Evolutionary conservation across 352 stramenopile species (phyloP).

Genomic region (Phytopythium chamaehyphon): DNA sequence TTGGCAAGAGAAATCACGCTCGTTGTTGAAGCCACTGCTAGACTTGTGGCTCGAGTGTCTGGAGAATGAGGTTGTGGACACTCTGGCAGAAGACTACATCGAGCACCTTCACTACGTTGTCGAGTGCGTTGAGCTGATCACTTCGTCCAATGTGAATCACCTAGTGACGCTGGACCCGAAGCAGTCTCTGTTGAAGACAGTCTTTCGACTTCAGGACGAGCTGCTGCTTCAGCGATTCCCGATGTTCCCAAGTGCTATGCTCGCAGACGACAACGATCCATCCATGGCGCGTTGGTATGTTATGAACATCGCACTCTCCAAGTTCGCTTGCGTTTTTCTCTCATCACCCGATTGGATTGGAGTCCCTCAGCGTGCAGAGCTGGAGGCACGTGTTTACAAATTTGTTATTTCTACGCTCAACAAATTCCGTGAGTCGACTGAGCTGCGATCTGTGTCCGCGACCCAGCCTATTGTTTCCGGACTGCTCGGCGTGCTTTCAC

Average conservation of each 20-base stretch:
- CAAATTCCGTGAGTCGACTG: conserved; percentile 59
- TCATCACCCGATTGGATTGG: conserved; percentile 8
- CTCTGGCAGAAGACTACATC: conserved; percentile 54
- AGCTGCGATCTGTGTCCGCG: conserved; percentile 46
- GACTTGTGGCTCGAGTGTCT: conserved; percentile 77
- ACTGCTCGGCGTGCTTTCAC: conserved; percentile 55
- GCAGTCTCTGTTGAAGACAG: conserved; percentile 7
- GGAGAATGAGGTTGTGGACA: conserved; percentile 44
- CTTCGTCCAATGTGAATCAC: neutral
- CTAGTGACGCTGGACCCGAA: conserved; percentile 1
- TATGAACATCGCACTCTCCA: conserved; percentile 67
- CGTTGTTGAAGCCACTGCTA: conserved; percentile 51
- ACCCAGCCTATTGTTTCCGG: conserved; percentile 59
- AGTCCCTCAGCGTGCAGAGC: conserved; percentile 7
- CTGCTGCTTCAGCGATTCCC: conserved; percentile 53
- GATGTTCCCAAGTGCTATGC: conserved; percentile 40
- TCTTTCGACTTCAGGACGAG: conserved; percentile 51
- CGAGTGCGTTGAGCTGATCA: conserved; percentile 30
- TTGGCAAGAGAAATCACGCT: conserved; percentile 68
- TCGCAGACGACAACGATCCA: neutral
- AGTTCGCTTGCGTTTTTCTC: conserved; percentile 60
- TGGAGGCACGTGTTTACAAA: conserved; percentile 39
- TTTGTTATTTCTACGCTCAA: conserved; percentile 59
- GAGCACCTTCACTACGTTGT: conserved; percentile 78
- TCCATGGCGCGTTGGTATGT: conserved; percentile 42